Evolutionary conservation across 2,329 filamentous ascomycete genomes (phyloP), one percentile per base, ranked within the genome.

Genomic region (Onygenales sp.): DNA sequence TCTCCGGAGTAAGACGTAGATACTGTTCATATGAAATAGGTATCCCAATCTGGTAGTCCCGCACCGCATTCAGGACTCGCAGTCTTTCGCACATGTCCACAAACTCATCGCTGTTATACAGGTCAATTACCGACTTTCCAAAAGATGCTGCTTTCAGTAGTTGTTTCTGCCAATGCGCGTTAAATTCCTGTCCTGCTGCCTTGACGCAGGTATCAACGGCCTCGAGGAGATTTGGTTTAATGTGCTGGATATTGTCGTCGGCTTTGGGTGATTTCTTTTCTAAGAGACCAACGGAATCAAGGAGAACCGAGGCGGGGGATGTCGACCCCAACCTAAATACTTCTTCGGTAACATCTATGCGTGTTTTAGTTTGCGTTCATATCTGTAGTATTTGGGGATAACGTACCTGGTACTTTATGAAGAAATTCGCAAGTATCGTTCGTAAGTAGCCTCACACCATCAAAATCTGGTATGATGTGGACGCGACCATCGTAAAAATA

Each of bases 101-200:
- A 70, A 97, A 98, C 59, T 98, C 92, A 64, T 98, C 93, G 65
- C 91, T 96, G 69, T 93, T 96, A 72, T 97, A 98, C 10, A 97
- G 84, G 63, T 97, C 93, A 3, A 98, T 79, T 0, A 97, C 93
- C 0, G 93, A 97, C 69, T 98, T 98, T 56, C 93, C 93, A 67
- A 96, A 97, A 0, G 92, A 97, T 0, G 93, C 93, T 5, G 93
- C 93, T 67, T 94, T 94, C n/a, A 98, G 77, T 1, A 98, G 77
- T 61, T 94, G 84, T 67, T 97, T 98, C 66, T 98, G 93, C 88
- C 91, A 95, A 64, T 92, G 84, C 2, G 86, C 77, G 62, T 85
- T 88, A 66, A 90, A 96, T 68, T 98, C 93, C 55, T 95, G 85
- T 2, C 92, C 93, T 6, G 93, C 90, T 39, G 93, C 93, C 66